Conservation (phyloP, 371 early-diverging fungal species). For the Mucor sp. region DNA sequence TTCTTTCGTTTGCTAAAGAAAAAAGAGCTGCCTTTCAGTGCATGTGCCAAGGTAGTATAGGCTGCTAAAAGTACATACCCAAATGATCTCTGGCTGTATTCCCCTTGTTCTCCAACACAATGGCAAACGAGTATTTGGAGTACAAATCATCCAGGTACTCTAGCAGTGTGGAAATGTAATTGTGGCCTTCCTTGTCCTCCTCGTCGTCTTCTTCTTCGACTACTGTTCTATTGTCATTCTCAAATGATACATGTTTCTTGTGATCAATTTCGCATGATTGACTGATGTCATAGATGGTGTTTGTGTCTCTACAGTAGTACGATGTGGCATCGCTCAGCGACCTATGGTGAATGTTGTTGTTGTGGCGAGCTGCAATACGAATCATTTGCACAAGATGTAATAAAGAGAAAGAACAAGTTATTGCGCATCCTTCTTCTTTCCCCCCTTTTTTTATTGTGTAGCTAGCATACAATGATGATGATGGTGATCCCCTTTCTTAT, state of each 20-base stretch:
- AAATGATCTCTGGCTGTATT: constrained; percentile 74
- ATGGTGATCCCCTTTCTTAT: background rate
- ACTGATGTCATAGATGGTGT: background rate
- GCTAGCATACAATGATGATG: background rate
- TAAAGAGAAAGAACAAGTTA: background rate
- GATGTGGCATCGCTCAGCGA: background rate
- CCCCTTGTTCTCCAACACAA: constrained; percentile 66
- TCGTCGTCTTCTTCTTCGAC: background rate
- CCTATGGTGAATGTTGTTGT: background rate
- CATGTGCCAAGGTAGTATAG: background rate
- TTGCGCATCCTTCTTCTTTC: background rate
- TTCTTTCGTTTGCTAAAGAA: constrained; percentile 68
- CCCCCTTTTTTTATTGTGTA: background rate
- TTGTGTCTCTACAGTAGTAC: background rate
- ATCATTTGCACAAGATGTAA: background rate
- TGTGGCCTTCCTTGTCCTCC: constrained; percentile 2
- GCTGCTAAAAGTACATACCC: constrained; percentile 21
- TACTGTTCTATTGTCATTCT: background rate
- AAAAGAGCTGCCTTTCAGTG: background rate
- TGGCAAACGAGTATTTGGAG: constrained; percentile 18
- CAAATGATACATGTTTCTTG: background rate
- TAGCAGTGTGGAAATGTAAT: constrained; percentile 4
- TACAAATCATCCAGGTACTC: constrained; percentile 7
- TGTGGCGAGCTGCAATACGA: background rate
- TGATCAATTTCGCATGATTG: background rate